Percentiles rank a stretch among this genome's conserved stretches.
Evolutionary conservation across 768 basidiomycete genomes (phyloP).

Genomic region (Amanita molliuscula): DNA sequence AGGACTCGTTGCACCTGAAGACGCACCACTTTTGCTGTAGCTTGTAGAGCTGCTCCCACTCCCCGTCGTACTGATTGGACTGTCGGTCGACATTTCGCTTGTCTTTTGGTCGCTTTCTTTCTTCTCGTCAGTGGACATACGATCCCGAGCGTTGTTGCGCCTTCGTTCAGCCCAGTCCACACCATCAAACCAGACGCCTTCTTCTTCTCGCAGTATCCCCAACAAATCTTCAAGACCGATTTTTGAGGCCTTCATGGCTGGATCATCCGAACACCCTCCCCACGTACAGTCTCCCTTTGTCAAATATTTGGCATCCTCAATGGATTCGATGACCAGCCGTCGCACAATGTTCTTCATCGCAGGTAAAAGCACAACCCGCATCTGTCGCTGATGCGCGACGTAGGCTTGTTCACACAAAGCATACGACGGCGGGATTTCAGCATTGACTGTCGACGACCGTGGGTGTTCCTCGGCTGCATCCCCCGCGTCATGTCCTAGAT

Average conservation of each 20-base stretch:
- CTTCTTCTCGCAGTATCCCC: conserved; percentile 43
- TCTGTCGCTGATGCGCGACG: conserved; percentile 44
- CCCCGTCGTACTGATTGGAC: conserved; percentile 25
- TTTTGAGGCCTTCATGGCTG: conserved; percentile 40
- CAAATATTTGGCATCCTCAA: conserved; percentile 19
- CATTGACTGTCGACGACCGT: conserved; percentile 30
- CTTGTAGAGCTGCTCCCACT: conserved; percentile 24
- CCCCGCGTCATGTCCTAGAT: conserved; percentile 7
- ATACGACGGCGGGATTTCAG: conserved; percentile 50
- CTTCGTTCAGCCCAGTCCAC: conserved; percentile 54
- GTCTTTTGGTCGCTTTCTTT: conserved; percentile 16
- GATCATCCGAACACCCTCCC: conserved; percentile 25
- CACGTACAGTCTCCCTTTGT: conserved; percentile 2
- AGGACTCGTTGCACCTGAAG: conserved; percentile 53
- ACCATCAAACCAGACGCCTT: conserved; percentile 65
- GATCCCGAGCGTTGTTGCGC: conserved; percentile 24
- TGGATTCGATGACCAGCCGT: conserved; percentile 53
- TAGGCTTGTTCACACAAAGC: conserved; percentile 57
- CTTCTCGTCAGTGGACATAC: conserved; percentile 16
- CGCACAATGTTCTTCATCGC: conserved; percentile 63
- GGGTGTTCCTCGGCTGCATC: conserved; percentile 46
- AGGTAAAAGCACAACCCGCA: conserved; percentile 50
- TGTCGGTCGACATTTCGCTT: conserved; percentile 38
- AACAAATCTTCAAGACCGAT: conserved; percentile 58
- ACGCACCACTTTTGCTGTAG: conserved; percentile 24